These are phyloP conservation scores for Linnemannia zychae DNA, from an alignment of 192 early-diverging fungal genomes.

Conservation along the genomic window DNA sequence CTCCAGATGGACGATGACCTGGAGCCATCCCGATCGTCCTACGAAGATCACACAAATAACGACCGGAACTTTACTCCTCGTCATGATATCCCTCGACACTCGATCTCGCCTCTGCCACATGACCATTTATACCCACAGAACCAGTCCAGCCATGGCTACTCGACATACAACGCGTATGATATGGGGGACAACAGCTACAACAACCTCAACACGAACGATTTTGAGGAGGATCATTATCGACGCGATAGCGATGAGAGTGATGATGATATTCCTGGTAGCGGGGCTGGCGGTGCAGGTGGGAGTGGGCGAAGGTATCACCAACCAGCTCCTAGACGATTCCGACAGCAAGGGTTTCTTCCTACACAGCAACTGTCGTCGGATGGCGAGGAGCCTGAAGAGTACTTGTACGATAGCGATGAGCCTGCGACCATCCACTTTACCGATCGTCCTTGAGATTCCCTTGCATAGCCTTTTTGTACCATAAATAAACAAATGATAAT, in stretches of 20 bases:
- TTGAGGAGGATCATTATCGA: slow-evolving; percentile 23
- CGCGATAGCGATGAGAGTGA: slow-evolving; percentile 37
- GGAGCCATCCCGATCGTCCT: not conserved
- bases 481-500: not conserved
- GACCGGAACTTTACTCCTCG: not conserved
- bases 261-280: not conserved
- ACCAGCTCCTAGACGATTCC: slow-evolving; percentile 35
- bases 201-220: not conserved
- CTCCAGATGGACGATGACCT: slow-evolving; percentile 53
- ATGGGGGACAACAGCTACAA: slow-evolving; percentile 10
- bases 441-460: not conserved
- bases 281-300: not conserved
- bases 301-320: slow-evolving; percentile 5
- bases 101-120: not conserved
- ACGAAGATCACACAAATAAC: not conserved
- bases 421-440: slow-evolving; percentile 41
- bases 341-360: slow-evolving; percentile 9
- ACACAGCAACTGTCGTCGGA: not conserved
- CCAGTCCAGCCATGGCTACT: not conserved
- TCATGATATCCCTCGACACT: not conserved
- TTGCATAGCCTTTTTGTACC: not conserved
- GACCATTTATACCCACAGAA: slow-evolving; percentile 20
- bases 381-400: slow-evolving; percentile 44
- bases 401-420: slow-evolving; percentile 53
- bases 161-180: slow-evolving; percentile 6